Percentiles rank a stretch among this genome's conserved stretches.
These are phyloP conservation scores for Exophiala alcalophila DNA, from an alignment of 2,329 filamentous ascomycete genomes.

Conservation along the genomic window DNA sequence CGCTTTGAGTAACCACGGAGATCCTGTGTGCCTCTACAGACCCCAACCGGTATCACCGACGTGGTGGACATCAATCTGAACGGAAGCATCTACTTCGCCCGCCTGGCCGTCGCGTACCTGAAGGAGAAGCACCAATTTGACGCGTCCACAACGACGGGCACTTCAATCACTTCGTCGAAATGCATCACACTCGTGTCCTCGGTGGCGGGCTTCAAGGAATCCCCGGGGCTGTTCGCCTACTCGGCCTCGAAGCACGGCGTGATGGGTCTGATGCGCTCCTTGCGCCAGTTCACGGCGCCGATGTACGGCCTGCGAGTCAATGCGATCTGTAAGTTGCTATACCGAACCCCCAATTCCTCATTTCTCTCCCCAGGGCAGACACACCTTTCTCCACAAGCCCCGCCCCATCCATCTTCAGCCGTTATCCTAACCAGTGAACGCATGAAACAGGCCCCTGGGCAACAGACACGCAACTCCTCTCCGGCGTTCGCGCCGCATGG, in stretches of 20 bases:
- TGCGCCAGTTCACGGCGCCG: conserved; percentile 40
- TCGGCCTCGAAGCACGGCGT: conserved; percentile 51
- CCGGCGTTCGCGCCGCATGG: conserved; percentile 41
- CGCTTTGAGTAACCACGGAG: not conserved
- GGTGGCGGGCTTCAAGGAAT: conserved; percentile 50
- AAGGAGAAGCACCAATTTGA: conserved; percentile 23
- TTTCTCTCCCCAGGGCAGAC: too few relatives aligned
- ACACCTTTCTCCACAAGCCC: too few relatives aligned
- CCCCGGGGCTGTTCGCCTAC: conserved; percentile 49
- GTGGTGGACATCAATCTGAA: conserved; percentile 38
- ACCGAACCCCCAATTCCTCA: not conserved
- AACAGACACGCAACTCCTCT: conserved; percentile 41
- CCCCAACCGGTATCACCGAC: conserved; percentile 22
- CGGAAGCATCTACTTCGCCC: conserved; percentile 49
- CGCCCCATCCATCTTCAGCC: too few relatives aligned
- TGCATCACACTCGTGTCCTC: conserved; percentile 47
- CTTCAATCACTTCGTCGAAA: conserved; percentile 31
- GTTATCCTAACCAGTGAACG: not conserved
- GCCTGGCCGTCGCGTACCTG: conserved; percentile 52
- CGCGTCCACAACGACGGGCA: conserved; percentile 9
- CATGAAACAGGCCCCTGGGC: conserved; percentile 43
- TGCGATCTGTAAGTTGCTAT: conserved; percentile 38
- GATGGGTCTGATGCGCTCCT: conserved; percentile 48
- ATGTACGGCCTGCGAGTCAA: conserved; percentile 44
- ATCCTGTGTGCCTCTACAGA: conserved; percentile 6